phyloP scores from a whole-genome alignment of 106 monocot genomes.

The Phalaenopsis aphrodite region DNA sequence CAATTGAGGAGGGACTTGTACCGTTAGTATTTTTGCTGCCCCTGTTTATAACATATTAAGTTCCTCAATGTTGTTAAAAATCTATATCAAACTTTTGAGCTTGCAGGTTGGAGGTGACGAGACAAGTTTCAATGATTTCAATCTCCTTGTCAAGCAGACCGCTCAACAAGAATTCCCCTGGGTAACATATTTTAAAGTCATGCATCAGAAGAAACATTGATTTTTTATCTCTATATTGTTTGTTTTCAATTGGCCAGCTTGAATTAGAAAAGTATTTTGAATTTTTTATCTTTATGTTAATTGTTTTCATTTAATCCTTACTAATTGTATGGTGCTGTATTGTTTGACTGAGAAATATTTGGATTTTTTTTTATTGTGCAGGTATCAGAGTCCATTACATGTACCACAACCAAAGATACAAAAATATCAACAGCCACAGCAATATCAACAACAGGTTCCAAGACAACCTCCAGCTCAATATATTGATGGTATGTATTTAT shows the following conservation, averaged over 20 bases:
- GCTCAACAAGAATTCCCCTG: conserved; percentile 63
- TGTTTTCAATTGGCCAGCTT: not conserved
- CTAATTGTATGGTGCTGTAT: not conserved
- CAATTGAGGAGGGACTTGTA: conserved; percentile 98
- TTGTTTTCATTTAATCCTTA: not conserved
- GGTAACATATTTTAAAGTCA: conserved; percentile 29
- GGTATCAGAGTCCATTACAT: conserved; percentile 64
- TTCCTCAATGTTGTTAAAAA: not conserved
- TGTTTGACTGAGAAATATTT: not conserved
- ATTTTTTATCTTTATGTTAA: not conserved
- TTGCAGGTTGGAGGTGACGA: conserved; percentile 84
- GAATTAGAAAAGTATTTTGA: not conserved
- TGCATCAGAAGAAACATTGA: not conserved
- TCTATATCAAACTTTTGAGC: not conserved
- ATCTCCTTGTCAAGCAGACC: conserved; percentile 21
- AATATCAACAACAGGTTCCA: conserved; percentile 18
- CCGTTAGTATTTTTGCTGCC: conserved; percentile 45
- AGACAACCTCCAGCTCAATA: conserved; percentile 32
- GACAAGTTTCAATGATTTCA: conserved; percentile 96
- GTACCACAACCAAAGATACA: conserved; percentile 40
- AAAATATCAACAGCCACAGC: conserved; percentile 27
- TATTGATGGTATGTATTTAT: conserved; percentile 24
- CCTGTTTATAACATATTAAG: not conserved
- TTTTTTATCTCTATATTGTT: not conserved
- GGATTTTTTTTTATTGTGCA: conserved; percentile 6